Evolutionary conservation across 176 grass and related monocot species (phyloP), one percentile per base, ranked within the genome.

Genomic region (Avena sativa): DNA sequence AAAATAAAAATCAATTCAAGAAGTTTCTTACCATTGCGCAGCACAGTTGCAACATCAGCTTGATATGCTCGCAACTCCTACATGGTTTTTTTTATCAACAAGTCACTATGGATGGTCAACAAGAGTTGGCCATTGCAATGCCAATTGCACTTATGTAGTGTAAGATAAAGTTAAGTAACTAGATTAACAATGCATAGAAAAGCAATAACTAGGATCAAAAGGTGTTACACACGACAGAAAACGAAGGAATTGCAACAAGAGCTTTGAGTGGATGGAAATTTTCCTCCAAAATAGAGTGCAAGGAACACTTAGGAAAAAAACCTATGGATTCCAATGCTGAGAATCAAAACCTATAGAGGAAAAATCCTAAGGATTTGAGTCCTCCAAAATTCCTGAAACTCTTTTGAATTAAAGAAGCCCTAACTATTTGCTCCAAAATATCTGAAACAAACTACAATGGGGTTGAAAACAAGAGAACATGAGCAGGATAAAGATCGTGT

Each of bases 51-150:
- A 90, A 94, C 92, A 93, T 98, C 97, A 89, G 97, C 97, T 86
- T 96, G 97, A 91, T 98, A 98, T 77, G 94, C 97, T 64, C 93
- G 87, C 77, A 98, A 86, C 80, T 98, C 97, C 97, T 98, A 52
- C 48, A 89, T 68, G 65, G 12, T 87, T 89, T 63, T 40, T 81
- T 48, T 55, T 62, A 55, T 53, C 68, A 83, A 81, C 60, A 53
- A 87, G 71, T 87, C 74, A 81, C 64, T 36, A 77, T 65, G 40
- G 4, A 81, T 78, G 34, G 68, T 67, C 17, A 50, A 21, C 53
- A 86, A 55, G 47, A 30, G 12, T 43, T 65, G 13, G 10, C 0
- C 28, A 55, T 81, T 85, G 14, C 30, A 19, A 81, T 52, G 48
- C 9, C 52, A 70, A 77, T 55, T 79, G 34, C 46, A 86, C 51